phyloP scores from a whole-genome alignment of 2,329 filamentous ascomycete genomes.

The Ustulina deusta region DNA sequence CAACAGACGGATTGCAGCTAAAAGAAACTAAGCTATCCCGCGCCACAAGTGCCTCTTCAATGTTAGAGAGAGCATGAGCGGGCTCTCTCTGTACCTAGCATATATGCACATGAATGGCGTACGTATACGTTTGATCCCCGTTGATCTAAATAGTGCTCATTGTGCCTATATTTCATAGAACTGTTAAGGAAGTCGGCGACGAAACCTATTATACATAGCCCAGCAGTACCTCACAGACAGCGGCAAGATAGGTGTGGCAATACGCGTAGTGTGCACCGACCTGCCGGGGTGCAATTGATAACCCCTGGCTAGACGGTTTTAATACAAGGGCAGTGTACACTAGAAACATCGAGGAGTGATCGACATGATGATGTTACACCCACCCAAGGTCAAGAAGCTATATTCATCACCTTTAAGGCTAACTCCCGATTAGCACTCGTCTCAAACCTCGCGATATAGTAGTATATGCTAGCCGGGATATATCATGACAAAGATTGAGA shows the following conservation, averaged over 20 bases:
- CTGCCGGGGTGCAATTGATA: background rate
- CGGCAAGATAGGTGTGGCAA: background rate
- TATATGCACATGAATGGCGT: background rate
- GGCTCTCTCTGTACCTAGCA: background rate
- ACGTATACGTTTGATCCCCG: background rate
- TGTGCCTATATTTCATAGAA: background rate
- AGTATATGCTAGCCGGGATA: slow-evolving; percentile 2
- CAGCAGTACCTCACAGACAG: background rate
- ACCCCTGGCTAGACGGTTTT: slow-evolving; percentile 5
- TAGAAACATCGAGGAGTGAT: slow-evolving; percentile 17
- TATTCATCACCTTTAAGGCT: slow-evolving; percentile 8
- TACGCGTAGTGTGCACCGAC: background rate
- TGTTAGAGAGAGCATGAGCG: background rate
- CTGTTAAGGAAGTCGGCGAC: background rate
- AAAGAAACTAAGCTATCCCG: background rate
- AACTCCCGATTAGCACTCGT: background rate
- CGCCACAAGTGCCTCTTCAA: background rate
- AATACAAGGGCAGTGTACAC: slow-evolving; percentile 18
- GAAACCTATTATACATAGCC: background rate
- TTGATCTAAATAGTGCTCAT: background rate
- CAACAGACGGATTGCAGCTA: background rate
- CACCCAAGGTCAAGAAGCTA: slow-evolving; percentile 5
- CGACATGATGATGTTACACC: slow-evolving; percentile 13
- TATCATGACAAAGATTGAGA: background rate
- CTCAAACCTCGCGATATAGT: background rate